These are phyloP conservation scores for Lachnellula suecica DNA, from an alignment of 2,329 filamentous ascomycete species.

Conservation along the genomic window DNA sequence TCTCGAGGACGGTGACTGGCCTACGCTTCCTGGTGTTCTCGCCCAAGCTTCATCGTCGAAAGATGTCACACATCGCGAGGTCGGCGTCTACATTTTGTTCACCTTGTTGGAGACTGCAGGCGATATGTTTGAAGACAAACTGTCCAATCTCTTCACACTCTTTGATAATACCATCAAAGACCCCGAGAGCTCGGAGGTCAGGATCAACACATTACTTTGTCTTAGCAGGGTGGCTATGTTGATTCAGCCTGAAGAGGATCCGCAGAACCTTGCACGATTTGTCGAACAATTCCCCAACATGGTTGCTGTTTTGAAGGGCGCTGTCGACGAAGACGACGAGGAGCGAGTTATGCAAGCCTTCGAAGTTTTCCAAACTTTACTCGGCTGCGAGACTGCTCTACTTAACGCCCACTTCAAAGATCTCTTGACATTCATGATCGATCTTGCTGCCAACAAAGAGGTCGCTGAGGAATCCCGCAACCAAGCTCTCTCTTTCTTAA, in stretches of 20 bases:
- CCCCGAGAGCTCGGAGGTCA: slow-evolving; percentile 85
- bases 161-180: slow-evolving; percentile 89
- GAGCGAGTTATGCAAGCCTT: slow-evolving; percentile 89
- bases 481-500: slow-evolving; percentile 90
- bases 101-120: slow-evolving; percentile 88
- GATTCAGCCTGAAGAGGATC: slow-evolving; percentile 83
- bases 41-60: slow-evolving; percentile 75
- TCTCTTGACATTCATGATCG: slow-evolving; percentile 90
- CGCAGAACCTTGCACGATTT: slow-evolving; percentile 69
- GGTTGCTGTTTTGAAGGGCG: slow-evolving; percentile 84
- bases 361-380: slow-evolving; percentile 93
- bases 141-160: slow-evolving; percentile 75
- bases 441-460: slow-evolving; percentile 73
- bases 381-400: slow-evolving; percentile 84
- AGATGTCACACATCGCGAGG: slow-evolving; percentile 78
- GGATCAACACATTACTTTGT: slow-evolving; percentile 90
- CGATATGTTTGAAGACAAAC: slow-evolving; percentile 79
- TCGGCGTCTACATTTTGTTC: slow-evolving; percentile 90
- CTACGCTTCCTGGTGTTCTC: slow-evolving; percentile 75
- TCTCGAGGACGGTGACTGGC: slow-evolving; percentile 83
- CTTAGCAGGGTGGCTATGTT: slow-evolving; percentile 86
- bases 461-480: slow-evolving; percentile 82
- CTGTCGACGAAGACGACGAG: slow-evolving; percentile 78
- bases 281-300: slow-evolving; percentile 81
- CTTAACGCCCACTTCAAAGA: slow-evolving; percentile 85